Evolutionary conservation across 768 basidiomycete genomes (phyloP), one percentile per base, ranked within the genome.

Genomic region (Neoboletus brunneissimus): DNA sequence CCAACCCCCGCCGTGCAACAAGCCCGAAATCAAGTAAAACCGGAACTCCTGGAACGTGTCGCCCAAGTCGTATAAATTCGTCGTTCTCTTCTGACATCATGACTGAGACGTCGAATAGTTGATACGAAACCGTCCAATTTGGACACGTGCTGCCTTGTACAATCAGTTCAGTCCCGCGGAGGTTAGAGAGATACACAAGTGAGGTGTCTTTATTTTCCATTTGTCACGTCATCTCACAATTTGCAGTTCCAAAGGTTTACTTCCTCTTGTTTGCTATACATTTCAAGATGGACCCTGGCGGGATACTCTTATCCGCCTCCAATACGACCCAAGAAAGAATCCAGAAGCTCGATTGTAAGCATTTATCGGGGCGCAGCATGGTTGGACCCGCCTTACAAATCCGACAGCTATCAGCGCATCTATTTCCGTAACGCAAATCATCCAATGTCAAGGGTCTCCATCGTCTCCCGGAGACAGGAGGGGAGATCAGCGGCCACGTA

Each of bases 271-370:
- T 4, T 88, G 86, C 53, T 99, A 95, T 66, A 88, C 90, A 10
- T 95, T 98, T 67, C 83, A 87, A 62, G 95, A 97, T 61, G 97
- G 97, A 0, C 94, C 95, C 3, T 98, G 90, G 87, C 81, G 93
- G 40, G 95, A 98, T 63, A 89, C 90, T 15, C 79, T 94, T 48
- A 80, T 98, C 35, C 84, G 85, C 44, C 88, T 94, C 55, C 85
- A 87, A 13, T 98, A 94, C 66, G 97, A 99, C 66, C 97, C 97
- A 10, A 79, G 95, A 40, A 81, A 80, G 63, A 81, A 91, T 58
- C 78, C 80, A 3, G 74, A 78, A 48, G 87, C 91, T 20, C 80
- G 91, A 60, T 83, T 94, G 95, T 95, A 60, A 60, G 89, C 77
- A 27, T 25, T 45, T 29, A 20, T 32, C 20, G 4, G 1, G n/a